phyloP scores from a whole-genome alignment of 2,329 filamentous ascomycete species.

The Sporothrix variecibatus region DNA sequence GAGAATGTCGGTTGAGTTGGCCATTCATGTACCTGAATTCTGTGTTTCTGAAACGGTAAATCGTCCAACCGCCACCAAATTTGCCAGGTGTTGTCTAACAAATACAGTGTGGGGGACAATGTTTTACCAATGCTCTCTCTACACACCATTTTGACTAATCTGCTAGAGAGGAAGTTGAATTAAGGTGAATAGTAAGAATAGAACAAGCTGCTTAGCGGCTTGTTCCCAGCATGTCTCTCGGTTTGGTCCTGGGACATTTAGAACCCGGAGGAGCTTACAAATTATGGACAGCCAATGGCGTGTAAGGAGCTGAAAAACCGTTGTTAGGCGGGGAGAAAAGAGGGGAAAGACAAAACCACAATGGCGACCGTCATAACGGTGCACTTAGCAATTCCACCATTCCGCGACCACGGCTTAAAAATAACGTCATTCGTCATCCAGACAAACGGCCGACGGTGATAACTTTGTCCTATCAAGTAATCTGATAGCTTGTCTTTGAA shows the following conservation, averaged over 20 bases:
- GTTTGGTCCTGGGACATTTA: neutral
- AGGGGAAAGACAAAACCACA: neutral
- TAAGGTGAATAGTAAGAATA: neutral
- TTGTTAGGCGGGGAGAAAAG: neutral
- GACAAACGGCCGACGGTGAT: neutral
- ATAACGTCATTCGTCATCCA: neutral
- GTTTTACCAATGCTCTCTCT: neutral
- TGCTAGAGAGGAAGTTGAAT: neutral
- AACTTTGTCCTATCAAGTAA: neutral
- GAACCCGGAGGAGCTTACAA: neutral
- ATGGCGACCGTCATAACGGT: neutral
- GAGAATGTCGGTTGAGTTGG: neutral
- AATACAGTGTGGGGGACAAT: neutral
- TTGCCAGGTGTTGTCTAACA: too few relatives aligned
- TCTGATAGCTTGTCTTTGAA: neutral
- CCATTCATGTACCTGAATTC: neutral
- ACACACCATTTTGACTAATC: neutral
- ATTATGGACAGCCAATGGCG: neutral
- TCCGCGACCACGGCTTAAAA: neutral
- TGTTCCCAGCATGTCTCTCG: neutral
- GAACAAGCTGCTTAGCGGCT: neutral
- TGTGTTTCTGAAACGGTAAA: neutral
- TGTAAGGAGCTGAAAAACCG: neutral
- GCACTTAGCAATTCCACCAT: neutral
- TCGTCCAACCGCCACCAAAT: neutral